phyloP scores from a whole-genome alignment of 2,329 filamentous ascomycete species.

The Cytospora paraplurivora region DNA sequence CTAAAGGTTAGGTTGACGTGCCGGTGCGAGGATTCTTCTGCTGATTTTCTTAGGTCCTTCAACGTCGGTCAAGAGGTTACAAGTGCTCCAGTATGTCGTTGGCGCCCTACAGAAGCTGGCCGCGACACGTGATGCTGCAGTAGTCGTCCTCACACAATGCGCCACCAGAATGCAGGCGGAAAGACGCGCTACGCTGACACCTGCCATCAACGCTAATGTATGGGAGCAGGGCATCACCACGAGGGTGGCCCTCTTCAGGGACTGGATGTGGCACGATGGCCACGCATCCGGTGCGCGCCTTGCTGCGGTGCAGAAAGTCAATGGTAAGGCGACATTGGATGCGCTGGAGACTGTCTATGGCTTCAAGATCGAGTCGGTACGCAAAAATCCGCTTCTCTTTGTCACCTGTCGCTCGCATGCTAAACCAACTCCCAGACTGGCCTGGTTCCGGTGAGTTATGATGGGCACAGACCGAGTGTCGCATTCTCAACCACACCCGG shows the following conservation, averaged over 20 bases:
- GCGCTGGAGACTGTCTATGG: conserved; percentile 49
- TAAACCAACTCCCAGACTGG: conserved; percentile 43
- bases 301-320: conserved; percentile 66
- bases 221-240: conserved; percentile 81
- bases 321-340: conserved; percentile 51
- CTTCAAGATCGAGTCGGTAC: conserved; percentile 52
- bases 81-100: conserved; percentile 64
- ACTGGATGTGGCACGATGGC: conserved; percentile 62
- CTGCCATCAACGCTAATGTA: conserved; percentile 71
- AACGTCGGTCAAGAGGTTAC: conserved; percentile 47
- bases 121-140: conserved; percentile 68
- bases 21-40: neutral
- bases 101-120: conserved; percentile 75
- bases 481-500: conserved; percentile 42
- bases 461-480: conserved; percentile 41
- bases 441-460: conserved; percentile 45
- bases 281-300: conserved; percentile 56
- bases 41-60: conserved; percentile 24
- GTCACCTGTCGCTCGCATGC: conserved; percentile 17
- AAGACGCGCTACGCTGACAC: conserved; percentile 68
- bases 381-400: conserved; percentile 32
- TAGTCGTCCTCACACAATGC: conserved; percentile 77
- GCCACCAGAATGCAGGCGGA: conserved; percentile 76
- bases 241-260: conserved; percentile 75
- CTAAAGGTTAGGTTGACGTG: conserved; percentile 40